Base-by-base conservation (phyloP, 768 basidiomycete genomes). In the Tephrocybe sp. region DNA sequence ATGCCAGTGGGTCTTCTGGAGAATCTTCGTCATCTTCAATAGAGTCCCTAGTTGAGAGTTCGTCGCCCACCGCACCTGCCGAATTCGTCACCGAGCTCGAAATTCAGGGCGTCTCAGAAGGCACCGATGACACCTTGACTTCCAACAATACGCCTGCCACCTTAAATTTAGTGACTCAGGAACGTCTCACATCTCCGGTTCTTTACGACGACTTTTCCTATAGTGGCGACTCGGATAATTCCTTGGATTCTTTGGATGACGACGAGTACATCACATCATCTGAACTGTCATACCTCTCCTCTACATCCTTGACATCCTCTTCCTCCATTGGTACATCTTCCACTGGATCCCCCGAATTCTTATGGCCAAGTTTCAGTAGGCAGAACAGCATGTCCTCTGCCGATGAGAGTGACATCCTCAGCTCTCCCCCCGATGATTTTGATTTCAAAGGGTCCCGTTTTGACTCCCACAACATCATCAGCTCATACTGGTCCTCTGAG, bases 261-360 rank as follows among this genome's bases (percentile, higher is more conserved):
- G 43, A 51, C 26, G 50, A 51, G 18, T 40, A 45, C 50, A 45
- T 51, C 37, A 62, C 64, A 32, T 49, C 61, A 47, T 61, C 63
- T 31, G 69, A 62, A 44, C 64, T 60, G 52, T 67, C 60, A 51
- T 68, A 72, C 4, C 65, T 74, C 52, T 76, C 78, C 26, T 72
- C 78, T 9, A 59, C 72, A 5, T 79, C 78, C 5, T 54, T 55
- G 12, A 62, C 66, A 8, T 72, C 73, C 6, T 59, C 60, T 40
- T 69, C 64, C 18, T 71, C 71, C 0, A 56, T 55, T 38, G 60
- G 60, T 44, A n/a, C n/a, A n/a, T 69, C 64, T 19, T 71, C 71
- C 0, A 56, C 54, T 38, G 60, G 60, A 42, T 76, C 71, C 11
- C 49, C 63, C 30, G 47, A 37, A 34, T 47, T 44, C 44, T 52